A percentile compares a stretch with the other conserved stretches of the same genome.
These are phyloP conservation scores for Coelastrella sp. DNA, from an alignment of 139 green algal genomes.

Conservation along the genomic window DNA sequence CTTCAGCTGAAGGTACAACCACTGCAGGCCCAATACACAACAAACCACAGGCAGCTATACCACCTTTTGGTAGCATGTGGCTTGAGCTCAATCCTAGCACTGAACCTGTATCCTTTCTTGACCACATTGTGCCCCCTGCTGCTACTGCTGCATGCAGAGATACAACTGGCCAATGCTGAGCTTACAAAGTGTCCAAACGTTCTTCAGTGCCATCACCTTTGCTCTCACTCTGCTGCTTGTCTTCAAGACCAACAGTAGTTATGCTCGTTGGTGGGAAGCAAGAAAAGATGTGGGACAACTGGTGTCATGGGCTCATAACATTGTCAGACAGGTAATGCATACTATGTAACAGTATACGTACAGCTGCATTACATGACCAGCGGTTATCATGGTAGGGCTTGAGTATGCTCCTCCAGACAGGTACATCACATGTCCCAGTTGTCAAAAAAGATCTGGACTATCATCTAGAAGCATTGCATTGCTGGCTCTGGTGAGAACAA, in stretches of 20 bases:
- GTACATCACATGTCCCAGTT: neutral
- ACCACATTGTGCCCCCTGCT: neutral
- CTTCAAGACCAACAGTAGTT: slow-evolving; percentile 71
- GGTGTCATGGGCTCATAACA: slow-evolving; percentile 44
- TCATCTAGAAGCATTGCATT: too few species aligned
- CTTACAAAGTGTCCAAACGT: neutral
- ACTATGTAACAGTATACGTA: neutral
- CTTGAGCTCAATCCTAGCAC: neutral
- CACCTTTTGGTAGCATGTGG: too few species aligned
- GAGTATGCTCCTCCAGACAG: too few species aligned
- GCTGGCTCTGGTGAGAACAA: too few species aligned
- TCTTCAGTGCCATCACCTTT: slow-evolving; percentile 64
- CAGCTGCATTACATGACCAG: neutral
- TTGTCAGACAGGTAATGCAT: slow-evolving; percentile 30
- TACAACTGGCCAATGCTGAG: neutral
- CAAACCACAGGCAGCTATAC: too few species aligned
- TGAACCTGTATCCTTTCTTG: neutral
- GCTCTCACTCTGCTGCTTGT: slow-evolving; percentile 70
- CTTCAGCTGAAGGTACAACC: too few species aligned
- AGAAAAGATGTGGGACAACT: slow-evolving; percentile 43
- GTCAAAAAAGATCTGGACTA: neutral
- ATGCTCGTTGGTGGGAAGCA: slow-evolving; percentile 69
- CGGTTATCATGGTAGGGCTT: neutral
- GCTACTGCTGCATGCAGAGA: slow-evolving; percentile 9
- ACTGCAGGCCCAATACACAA: too few species aligned